phyloP scores from a whole-genome alignment of 1,284 basidiomycete species.

The Marasmius tenuissimus region DNA sequence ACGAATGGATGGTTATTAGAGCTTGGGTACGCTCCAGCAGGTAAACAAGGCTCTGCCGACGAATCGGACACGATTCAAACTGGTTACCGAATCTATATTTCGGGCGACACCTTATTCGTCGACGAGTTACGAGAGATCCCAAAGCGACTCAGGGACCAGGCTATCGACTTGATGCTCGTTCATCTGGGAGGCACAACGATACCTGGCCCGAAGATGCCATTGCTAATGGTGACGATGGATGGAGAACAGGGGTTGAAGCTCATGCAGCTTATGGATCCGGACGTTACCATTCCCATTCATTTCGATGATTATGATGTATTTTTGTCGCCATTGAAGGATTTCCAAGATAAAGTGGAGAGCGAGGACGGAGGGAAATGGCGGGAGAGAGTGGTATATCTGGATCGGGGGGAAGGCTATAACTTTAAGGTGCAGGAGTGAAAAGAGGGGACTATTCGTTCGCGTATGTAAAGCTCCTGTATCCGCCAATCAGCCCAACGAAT shows the following conservation, averaged over 20 bases:
- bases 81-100: background rate
- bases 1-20: background rate
- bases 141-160: background rate
- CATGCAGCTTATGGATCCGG: background rate
- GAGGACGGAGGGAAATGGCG: background rate
- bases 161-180: background rate
- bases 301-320: background rate
- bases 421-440: too few relatives aligned
- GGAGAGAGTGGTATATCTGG: background rate
- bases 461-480: too few relatives aligned
- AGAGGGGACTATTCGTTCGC: too few relatives aligned
- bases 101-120: background rate
- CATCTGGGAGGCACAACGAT: background rate
- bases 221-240: background rate
- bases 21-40: background rate
- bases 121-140: background rate
- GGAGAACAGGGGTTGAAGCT: background rate
- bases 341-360: background rate
- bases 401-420: background rate
- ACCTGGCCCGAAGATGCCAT: background rate
- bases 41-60: background rate
- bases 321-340: background rate
- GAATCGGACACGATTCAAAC: background rate
- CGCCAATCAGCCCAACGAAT: too few relatives aligned
- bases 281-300: background rate